phyloP scores from a whole-genome alignment of 257 asterid species.

The Plantago ovata region DNA sequence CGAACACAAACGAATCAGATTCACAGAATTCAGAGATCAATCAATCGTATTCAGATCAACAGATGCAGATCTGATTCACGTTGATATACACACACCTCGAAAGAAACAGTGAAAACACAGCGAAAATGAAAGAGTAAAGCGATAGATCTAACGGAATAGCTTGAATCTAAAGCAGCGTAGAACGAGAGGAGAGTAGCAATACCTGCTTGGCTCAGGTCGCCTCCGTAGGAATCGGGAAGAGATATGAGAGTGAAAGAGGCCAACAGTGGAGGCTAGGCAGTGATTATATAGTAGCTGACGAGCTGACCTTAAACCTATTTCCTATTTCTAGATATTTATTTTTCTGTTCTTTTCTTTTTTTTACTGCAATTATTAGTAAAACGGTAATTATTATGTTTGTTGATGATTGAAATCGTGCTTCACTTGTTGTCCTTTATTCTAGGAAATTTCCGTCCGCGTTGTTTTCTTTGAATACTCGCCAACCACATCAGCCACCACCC shows the following conservation, averaged over 20 bases:
- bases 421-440: too few relatives aligned
- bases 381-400: too few relatives aligned
- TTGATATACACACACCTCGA: too few relatives aligned
- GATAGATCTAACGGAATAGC: neutral
- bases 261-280: neutral
- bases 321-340: neutral
- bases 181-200: neutral
- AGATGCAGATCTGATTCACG: slow-evolving; percentile 10
- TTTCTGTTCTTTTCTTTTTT: neutral
- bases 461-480: too few relatives aligned
- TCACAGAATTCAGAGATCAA: neutral
- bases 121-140: neutral
- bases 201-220: neutral
- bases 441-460: too few relatives aligned
- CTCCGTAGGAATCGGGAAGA: slow-evolving; percentile 1
- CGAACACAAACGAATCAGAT: slow-evolving; percentile 3
- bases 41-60: slow-evolving; percentile 12
- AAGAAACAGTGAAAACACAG: too few relatives aligned
- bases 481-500: too few relatives aligned
- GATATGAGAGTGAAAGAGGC: neutral
- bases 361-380: too few relatives aligned
- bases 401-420: too few relatives aligned
- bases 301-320: neutral
- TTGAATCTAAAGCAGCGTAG: too few relatives aligned
- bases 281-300: neutral